Evolutionary conservation across 495 filamentous ascomycete genomes (phyloP), one percentile per base, ranked within the genome.

Genomic region (Pyrenopolyporus hunteri): DNA sequence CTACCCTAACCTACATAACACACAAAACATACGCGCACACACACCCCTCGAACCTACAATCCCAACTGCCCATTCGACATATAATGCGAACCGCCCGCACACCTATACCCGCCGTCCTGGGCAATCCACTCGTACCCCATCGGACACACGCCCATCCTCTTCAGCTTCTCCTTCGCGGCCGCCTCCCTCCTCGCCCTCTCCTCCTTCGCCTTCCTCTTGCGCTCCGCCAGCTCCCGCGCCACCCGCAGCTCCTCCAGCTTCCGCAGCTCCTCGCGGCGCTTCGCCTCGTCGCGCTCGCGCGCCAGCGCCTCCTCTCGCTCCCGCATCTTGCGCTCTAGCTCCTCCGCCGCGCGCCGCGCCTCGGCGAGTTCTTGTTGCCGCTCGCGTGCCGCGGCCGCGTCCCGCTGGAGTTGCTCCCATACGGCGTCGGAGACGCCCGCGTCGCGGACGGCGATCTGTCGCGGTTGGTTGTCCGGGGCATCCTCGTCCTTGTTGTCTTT

Each of bases 361-460:
- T 25, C 31, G 11, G 20, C 26, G 6, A 61, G 45, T 11, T 63
- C 51, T 10, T 19, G 62, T 36, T 76, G 70, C 0, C 62, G 59
- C n/a, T 71, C n/a, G n/a, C n/a, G 66, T 10, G 70, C 39, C 1
- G 72, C 70, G 1, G 68, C 73, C 2, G 69, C 51, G 69, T 85
- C 82, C 0, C 49, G 63, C 54, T 85, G 75, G 0, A 90, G 77
- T 46, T 84, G 81, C 11, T 75, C 58, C 87, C 87, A 89, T n/a
- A 82, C 71, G 2, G 64, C 82, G 57, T 89, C 85, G 16, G 76
- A 74, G 0, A 89, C 85, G 1, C 84, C 84, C 0, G 71, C 57
- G 36, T 89, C 87, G 16, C 86, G 76, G 11, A 31, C 26, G 29
- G 44, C 50, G 6, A 9, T 22, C 1, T 37, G 11, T 33, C 17